Percentiles rank a stretch among this genome's conserved stretches.
These are phyloP conservation scores for Silene vulgaris DNA, from an alignment of 179 eudicot species.

Conservation along the genomic window DNA sequence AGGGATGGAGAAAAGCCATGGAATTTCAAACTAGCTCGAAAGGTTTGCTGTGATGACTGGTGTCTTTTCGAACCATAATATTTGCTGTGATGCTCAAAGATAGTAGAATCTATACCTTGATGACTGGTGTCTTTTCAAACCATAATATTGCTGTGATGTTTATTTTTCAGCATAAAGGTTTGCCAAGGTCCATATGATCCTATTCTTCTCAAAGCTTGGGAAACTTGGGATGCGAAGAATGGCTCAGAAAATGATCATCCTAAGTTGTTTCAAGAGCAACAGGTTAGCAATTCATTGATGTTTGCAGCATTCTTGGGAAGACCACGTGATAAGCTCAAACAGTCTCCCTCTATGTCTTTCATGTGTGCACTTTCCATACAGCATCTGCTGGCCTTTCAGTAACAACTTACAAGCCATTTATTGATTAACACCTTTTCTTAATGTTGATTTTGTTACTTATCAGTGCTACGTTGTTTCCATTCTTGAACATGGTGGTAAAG, in stretches of 20 bases:
- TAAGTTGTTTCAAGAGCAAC: constrained; percentile 60
- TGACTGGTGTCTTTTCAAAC: constrained; percentile 4
- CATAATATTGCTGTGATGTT: constrained; percentile 10
- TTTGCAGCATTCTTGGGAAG: background rate
- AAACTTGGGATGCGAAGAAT: constrained; percentile 69
- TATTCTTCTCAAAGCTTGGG: constrained; percentile 78
- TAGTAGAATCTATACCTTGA: background rate
- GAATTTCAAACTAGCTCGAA: too few relatives aligned
- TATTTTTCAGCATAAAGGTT: constrained; percentile 55
- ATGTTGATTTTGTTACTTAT: constrained; percentile 9
- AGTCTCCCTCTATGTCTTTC: background rate
- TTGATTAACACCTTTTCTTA: background rate
- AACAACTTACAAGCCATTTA: background rate
- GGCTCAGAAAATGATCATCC: constrained; percentile 94
- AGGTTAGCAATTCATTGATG: constrained; percentile 40
- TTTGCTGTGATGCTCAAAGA: background rate
- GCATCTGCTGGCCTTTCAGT: constrained; percentile 1
- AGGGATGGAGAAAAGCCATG: too few relatives aligned
- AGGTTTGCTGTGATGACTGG: background rate
- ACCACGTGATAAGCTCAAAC: background rate
- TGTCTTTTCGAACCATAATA: constrained; percentile 14
- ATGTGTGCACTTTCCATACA: background rate
- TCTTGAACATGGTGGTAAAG: constrained; percentile 86
- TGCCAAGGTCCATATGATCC: constrained; percentile 86
- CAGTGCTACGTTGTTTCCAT: constrained; percentile 80